Base-by-base conservation (phyloP, 2,329 filamentous ascomycete genomes). In the Aspergillus hortae region DNA sequence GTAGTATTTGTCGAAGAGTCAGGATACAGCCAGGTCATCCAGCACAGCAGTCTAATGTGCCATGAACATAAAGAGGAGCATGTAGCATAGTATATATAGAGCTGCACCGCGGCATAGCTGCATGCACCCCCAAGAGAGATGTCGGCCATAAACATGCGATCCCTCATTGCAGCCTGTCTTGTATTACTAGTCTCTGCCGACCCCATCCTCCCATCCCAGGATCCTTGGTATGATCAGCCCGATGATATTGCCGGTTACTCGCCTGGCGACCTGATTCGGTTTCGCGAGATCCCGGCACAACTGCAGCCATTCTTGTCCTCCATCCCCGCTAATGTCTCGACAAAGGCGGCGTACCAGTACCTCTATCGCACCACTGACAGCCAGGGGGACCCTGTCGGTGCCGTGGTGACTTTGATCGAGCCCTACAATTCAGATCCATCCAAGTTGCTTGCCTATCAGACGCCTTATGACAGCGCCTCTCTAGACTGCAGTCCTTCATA, bases 401-500 rank as follows among this genome's bases (percentile, higher is more conserved):
- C 73, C 0, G 67, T 72, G 0, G 63, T 70, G 6, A 74, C 72
- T 0, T 55, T 75, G 4, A 53, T 75, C 11, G 52, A 71, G 4
- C 71, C 72, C 10, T 43, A 45, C 23, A 51, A 58, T 25, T 60
- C 65, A 2, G 59, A 62, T 41, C 45, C 54, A 5, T 46, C 46
- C 17, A 55, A 60, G n/a, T 49, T 78, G 0, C 53, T 77, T 2
- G 75, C 72, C 0, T 76, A 73, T 50, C 73, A 77, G 48, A 60
- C 70, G n/a, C 58, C 72, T 2, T 63, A 63, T 27, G 57, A 64
- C 47, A 56, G 53, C 3, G 51, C 54, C 21, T 48, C 54, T 42
- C 36, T 56, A 11, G 51, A 64, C 36, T 55, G 50, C 44, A 63
- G 61, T 19, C 62, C 62, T 3, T 58, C 54, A n/a, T 64, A 62